Evolutionary conservation across 148 eudicot genomes (phyloP).

Genomic region (Vaccinium corymbosum): DNA sequence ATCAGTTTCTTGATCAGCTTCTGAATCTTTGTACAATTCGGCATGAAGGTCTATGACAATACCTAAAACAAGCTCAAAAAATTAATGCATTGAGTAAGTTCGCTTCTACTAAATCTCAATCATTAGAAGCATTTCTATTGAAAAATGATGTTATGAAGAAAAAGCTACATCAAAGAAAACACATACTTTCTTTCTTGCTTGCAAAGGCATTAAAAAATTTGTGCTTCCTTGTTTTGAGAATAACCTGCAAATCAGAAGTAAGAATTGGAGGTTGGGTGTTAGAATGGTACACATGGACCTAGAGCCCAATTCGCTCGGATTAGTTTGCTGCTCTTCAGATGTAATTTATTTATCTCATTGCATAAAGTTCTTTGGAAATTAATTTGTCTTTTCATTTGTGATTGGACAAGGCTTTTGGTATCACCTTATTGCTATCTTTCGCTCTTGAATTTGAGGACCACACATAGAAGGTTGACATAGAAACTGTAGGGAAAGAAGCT

Average conservation of each 20-base stretch:
- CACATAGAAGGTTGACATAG: background rate
- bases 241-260: constrained; percentile 44
- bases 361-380: background rate
- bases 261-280: background rate
- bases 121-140: background rate
- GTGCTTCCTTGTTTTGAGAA: constrained; percentile 62
- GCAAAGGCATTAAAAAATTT: constrained; percentile 53
- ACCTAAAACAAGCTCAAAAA: constrained; percentile 31
- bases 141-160: background rate
- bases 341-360: background rate
- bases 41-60: constrained; percentile 56
- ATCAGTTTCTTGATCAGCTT: constrained; percentile 42
- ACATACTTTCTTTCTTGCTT: constrained; percentile 77
- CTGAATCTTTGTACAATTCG: constrained; percentile 67
- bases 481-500: background rate
- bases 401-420: background rate
- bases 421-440: background rate
- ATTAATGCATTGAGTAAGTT: background rate
- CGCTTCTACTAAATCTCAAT: background rate
- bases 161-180: background rate
- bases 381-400: background rate
- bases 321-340: background rate
- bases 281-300: background rate
- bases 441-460: background rate
- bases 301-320: background rate